These are phyloP conservation scores for Xylaria digitata DNA, from an alignment of 2,329 filamentous ascomycete species.

Conservation along the genomic window DNA sequence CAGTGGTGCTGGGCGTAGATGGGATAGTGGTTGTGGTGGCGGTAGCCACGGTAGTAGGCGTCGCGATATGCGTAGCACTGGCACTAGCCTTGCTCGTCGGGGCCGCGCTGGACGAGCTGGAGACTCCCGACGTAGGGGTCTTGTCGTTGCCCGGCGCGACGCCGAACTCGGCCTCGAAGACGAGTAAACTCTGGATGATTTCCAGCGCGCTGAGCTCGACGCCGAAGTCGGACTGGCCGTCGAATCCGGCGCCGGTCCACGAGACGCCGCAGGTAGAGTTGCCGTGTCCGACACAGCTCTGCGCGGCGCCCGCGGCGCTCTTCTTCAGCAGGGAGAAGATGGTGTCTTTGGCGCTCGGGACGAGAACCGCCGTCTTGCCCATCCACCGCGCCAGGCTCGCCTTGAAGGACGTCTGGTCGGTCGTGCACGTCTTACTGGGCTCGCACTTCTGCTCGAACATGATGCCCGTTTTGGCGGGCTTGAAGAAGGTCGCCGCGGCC, in stretches of 20 bases:
- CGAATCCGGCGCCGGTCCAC: conserved; percentile 61
- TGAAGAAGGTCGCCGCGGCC: conserved; percentile 57
- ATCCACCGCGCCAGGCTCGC: conserved; percentile 61
- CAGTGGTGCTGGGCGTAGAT: not conserved
- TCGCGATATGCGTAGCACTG: no score
- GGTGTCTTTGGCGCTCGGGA: conserved; percentile 43
- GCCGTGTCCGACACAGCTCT: conserved; percentile 43
- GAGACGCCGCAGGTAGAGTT: conserved; percentile 60
- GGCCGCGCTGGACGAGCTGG: no score
- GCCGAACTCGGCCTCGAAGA: conserved; percentile 30
- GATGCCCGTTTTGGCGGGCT: conserved; percentile 52
- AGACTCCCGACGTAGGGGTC: not conserved
- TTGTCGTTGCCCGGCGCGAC: conserved; percentile 5
- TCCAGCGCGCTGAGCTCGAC: conserved; percentile 67
- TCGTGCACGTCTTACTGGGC: conserved; percentile 47
- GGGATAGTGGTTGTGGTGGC: not conserved
- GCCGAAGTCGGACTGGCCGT: conserved; percentile 64
- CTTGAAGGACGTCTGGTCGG: conserved; percentile 54
- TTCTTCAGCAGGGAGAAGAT: conserved; percentile 44
- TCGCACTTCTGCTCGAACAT: conserved; percentile 71
- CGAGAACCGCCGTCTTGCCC: conserved; percentile 54
- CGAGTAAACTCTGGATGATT: conserved; percentile 55
- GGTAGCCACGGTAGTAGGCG: no score
- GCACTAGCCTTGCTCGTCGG: no score
- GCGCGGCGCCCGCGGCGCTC: conserved; percentile 55